These are phyloP conservation scores for Ophiostoma sp. DNA, from an alignment of 2,329 filamentous ascomycete genomes.

Conservation along the genomic window DNA sequence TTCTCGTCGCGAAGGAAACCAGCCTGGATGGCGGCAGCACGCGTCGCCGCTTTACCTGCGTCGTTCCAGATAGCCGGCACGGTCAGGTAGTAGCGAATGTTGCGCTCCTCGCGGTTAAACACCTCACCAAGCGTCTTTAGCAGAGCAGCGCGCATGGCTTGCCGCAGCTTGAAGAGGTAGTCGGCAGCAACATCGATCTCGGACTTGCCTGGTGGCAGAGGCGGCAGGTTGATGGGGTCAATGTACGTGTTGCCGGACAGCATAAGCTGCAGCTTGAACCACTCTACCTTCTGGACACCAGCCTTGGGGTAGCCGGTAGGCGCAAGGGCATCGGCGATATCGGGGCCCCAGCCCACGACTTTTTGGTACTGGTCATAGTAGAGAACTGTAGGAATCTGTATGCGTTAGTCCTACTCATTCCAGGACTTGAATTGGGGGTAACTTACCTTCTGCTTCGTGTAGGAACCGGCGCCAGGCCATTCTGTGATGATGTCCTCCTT, in stretches of 20 bases:
- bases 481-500: slow-evolving; percentile 99
- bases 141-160: slow-evolving; percentile 91
- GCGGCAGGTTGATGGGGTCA: slow-evolving; percentile 96
- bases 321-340: slow-evolving; percentile 93
- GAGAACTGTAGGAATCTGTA: slow-evolving; percentile 92
- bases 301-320: slow-evolving; percentile 97
- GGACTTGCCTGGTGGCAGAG: slow-evolving; percentile 93
- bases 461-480: slow-evolving; percentile 95
- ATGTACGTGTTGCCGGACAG: slow-evolving; percentile 98
- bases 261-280: slow-evolving; percentile 99
- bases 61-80: slow-evolving; percentile 99
- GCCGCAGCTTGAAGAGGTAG: slow-evolving; percentile 95
- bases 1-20: slow-evolving; percentile 96
- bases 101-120: slow-evolving; percentile 95
- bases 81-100: slow-evolving; percentile 95
- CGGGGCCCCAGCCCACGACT: slow-evolving; percentile 98
- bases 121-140: slow-evolving; percentile 97
- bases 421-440: not conserved
- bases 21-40: slow-evolving; percentile 92
- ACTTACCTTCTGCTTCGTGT: slow-evolving; percentile 93
- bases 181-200: slow-evolving; percentile 99
- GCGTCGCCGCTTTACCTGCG: slow-evolving; percentile 92
- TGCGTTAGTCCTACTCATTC: not conserved
- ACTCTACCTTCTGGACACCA: slow-evolving; percentile 97
- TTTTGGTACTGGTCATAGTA: slow-evolving; percentile 99